Base-by-base conservation (phyloP, 306 rosid species). In the Acacia crassicarpa region DNA sequence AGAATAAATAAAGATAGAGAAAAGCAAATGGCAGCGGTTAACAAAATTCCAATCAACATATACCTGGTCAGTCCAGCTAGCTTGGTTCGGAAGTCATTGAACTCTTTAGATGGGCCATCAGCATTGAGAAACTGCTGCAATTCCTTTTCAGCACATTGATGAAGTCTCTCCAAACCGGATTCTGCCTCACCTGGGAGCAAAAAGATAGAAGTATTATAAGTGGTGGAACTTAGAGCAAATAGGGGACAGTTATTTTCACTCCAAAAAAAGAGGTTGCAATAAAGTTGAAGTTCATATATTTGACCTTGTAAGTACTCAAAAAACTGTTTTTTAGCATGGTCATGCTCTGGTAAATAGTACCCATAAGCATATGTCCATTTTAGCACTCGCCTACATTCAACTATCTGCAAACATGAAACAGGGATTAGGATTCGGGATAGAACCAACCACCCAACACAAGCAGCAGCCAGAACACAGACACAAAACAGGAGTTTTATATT, bases 331-430 rank as follows among this genome's bases (percentile, higher is more conserved):
- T 88, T 92, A 2, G 89, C 94, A 48, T 84, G 86, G 75, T 92
- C 94, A 61, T 77, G 85, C 84, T 92, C 98, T 0, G 91, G 97
- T 84, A 94, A 85, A 86, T 92, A 94, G 87, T 81, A 94, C 40
- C 98, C 98, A 81, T 94, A 94, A 15, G 98, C 97, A 85, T 94
- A 94, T 1, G 98, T 94, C 98, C 98, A 94, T 79, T 94, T 94
- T 81, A 94, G 92, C 66, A 92, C 98, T 83, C 97, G 87, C 82
- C 98, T 91, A 78, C 98, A 94, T 85, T 94, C 98, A 33, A 94
- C 93, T 77, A 94, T 94, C 98, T 94, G 94, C 83, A 75, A 84
- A 83, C 67, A 76, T 68, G 80, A 69, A 48, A 88, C 33, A 40
- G 11, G 27, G 44, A 78, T 80, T 67, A 80, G 30, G 43, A 83